Evolutionary conservation across 2,329 filamentous ascomycete species (phyloP).

Genomic region (Colletotrichum sp.): DNA sequence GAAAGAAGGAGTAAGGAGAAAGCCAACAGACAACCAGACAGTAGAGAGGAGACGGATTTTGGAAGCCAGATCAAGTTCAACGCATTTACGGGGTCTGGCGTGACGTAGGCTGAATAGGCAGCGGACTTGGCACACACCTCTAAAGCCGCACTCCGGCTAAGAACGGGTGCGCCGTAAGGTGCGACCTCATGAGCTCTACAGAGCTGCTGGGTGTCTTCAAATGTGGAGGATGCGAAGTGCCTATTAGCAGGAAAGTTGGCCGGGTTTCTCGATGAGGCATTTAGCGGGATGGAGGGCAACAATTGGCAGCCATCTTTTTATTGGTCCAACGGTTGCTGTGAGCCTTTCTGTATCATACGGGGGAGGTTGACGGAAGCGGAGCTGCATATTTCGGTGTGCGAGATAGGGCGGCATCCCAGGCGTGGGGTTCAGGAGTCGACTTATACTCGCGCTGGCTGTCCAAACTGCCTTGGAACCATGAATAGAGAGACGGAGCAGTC

Average conservation of each 20-base stretch:
- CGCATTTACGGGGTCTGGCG: too few relatives aligned
- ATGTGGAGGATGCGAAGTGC: background rate
- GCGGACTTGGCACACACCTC: fast-evolving
- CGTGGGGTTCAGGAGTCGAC: background rate
- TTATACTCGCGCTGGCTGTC: fast-evolving
- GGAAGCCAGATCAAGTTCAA: too few relatives aligned
- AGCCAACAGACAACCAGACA: background rate
- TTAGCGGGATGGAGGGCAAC: background rate
- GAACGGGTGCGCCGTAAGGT: fast-evolving
- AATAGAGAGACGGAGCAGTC: fast-evolving
- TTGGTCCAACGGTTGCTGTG: background rate
- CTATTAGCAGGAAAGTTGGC: background rate
- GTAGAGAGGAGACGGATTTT: background rate
- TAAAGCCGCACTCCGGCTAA: background rate
- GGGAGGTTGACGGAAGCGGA: fast-evolving
- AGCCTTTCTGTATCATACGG: background rate
- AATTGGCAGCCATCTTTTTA: background rate
- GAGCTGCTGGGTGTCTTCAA: background rate
- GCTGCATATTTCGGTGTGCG: background rate
- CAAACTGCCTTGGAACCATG: fast-evolving
- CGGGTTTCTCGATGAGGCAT: background rate
- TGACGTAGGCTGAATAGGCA: background rate
- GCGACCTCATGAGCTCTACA: fast-evolving
- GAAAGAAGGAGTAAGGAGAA: fast-evolving
- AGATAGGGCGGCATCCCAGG: fast-evolving